phyloP scores from a whole-genome alignment of 129 eudicot genomes.

The Lactuca saligna region DNA sequence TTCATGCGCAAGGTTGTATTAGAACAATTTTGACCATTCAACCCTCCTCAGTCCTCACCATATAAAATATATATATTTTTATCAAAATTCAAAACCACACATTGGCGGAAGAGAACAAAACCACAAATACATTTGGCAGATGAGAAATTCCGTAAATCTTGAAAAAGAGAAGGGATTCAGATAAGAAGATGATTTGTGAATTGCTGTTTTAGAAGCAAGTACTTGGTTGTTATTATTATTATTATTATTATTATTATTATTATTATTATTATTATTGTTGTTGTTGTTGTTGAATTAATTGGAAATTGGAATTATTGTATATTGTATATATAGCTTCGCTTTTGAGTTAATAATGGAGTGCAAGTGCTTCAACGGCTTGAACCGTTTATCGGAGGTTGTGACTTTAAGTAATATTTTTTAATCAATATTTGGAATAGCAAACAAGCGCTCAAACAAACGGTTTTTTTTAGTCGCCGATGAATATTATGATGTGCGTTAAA shows the following conservation, averaged over 20 bases:
- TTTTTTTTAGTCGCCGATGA: no score
- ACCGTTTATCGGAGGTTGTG: neutral
- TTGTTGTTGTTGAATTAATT: constrained; percentile 3
- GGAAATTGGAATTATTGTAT: constrained; percentile 4
- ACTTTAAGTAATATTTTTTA: neutral
- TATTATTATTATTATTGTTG: no score
- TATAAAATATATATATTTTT: neutral
- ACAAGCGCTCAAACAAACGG: neutral
- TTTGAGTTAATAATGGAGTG: constrained; percentile 12
- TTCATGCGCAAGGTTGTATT: constrained; percentile 74
- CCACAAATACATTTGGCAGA: constrained; percentile 16
- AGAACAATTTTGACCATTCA: constrained; percentile 52
- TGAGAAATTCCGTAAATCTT: neutral
- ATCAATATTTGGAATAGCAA: neutral
- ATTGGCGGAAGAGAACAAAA: neutral
- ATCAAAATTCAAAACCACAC: no score
- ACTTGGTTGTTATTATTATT: neutral
- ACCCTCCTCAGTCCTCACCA: constrained; percentile 7
- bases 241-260: no score
- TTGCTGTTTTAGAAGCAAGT: no score
- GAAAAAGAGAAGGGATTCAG: constrained; percentile 1
- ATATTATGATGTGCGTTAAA: no score
- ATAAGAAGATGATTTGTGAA: constrained; percentile 1
- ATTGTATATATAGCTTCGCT: neutral
- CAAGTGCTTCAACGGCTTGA: neutral